These are phyloP conservation scores for Aspergillus sp. DNA, from an alignment of 2,329 filamentous ascomycete genomes.

Conservation along the genomic window DNA sequence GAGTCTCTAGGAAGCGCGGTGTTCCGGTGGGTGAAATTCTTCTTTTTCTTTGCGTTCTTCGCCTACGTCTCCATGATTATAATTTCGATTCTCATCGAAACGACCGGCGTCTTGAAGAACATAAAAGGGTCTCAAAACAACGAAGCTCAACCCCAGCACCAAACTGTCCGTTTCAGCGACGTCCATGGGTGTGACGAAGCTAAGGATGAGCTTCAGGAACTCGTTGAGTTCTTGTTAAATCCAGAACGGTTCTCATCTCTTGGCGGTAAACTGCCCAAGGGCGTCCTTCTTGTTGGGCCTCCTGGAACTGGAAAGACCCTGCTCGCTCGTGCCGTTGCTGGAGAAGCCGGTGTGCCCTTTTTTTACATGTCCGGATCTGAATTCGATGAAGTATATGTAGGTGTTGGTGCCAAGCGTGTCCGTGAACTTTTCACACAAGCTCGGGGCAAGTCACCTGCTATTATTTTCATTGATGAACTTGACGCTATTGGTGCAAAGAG, in stretches of 20 bases:
- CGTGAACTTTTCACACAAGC: slow-evolving; percentile 87
- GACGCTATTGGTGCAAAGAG: slow-evolving; percentile 94
- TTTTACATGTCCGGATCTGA: slow-evolving; percentile 99
- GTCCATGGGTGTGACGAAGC: slow-evolving; percentile 98
- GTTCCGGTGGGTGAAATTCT: slow-evolving; percentile 90
- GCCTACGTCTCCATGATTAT: slow-evolving; percentile 77
- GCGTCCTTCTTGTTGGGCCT: slow-evolving; percentile 90
- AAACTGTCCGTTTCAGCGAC: slow-evolving; percentile 86
- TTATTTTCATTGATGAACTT: slow-evolving; percentile 93
- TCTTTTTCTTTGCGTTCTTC: slow-evolving; percentile 74
- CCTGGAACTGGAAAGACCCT: slow-evolving; percentile 98
- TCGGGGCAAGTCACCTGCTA: slow-evolving; percentile 81
- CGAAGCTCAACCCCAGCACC: slow-evolving; percentile 88
- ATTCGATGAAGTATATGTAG: slow-evolving; percentile 98
- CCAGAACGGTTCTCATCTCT: slow-evolving; percentile 91
- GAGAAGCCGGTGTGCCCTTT: slow-evolving; percentile 95
- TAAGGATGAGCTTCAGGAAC: slow-evolving; percentile 94
- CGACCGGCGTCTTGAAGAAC: slow-evolving; percentile 75
- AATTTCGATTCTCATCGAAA: slow-evolving; percentile 80
- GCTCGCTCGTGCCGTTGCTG: slow-evolving; percentile 89
- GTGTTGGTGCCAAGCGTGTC: slow-evolving; percentile 93
- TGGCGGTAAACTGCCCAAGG: slow-evolving; percentile 94
- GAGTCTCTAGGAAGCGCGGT: slow-evolving; percentile 76
- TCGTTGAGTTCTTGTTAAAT: slow-evolving; percentile 93
- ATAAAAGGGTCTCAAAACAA: slow-evolving; percentile 70